Conservation (phyloP, 192 early-diverging fungal species). For the Podila epigama region DNA sequence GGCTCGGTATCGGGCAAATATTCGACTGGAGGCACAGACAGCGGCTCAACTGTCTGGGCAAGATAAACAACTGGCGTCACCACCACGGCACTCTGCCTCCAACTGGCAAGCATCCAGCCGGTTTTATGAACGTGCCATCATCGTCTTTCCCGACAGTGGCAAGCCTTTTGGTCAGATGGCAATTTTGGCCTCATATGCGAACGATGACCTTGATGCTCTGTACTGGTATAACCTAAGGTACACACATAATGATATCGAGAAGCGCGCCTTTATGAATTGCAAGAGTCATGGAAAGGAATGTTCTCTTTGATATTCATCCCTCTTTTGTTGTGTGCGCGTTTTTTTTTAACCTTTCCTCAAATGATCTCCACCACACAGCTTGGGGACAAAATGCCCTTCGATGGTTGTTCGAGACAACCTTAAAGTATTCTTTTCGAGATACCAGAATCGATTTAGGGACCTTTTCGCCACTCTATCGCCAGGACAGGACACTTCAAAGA, state of each 20-base stretch:
- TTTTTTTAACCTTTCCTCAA: background rate
- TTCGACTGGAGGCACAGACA: constrained; percentile 28
- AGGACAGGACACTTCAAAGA: background rate
- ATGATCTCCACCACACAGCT: constrained; percentile 22
- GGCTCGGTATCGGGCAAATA: constrained; percentile 55
- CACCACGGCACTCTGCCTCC: constrained; percentile 9
- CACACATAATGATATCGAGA: background rate
- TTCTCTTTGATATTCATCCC: background rate
- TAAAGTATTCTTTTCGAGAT: constrained; percentile 57
- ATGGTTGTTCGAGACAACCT: constrained; percentile 59
- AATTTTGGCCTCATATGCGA: constrained; percentile 46
- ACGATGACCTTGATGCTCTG: constrained; percentile 52
- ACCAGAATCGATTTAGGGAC: constrained; percentile 45
- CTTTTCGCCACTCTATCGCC: constrained; percentile 13
- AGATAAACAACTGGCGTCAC: background rate
- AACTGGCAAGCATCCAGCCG: constrained; percentile 26
- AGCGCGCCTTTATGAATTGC: background rate
- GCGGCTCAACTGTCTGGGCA: constrained; percentile 1
- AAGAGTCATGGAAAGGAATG: background rate
- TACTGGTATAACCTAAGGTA: constrained; percentile 58
- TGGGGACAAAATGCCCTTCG: constrained; percentile 60
- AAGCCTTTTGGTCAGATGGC: constrained; percentile 55
- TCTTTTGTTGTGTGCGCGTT: background rate
- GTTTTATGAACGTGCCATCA: constrained; percentile 28
- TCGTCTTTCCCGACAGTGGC: constrained; percentile 35